Evolutionary conservation across 371 early-diverging fungal genomes (phyloP).

Genomic region (Nematocida sp.): DNA sequence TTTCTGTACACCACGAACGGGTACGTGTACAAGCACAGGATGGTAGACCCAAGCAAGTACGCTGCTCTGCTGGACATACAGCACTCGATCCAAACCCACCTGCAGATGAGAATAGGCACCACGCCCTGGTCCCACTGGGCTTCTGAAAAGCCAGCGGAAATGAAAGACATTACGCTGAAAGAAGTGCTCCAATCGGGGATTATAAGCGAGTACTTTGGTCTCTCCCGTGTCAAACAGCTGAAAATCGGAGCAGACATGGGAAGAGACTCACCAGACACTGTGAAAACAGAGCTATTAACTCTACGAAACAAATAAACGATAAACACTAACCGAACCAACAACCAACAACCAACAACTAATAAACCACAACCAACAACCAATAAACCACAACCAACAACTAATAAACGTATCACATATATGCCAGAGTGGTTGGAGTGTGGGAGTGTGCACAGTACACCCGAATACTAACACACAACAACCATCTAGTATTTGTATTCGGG

Average conservation of each 20-base stretch:
- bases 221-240: not conserved
- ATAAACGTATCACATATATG: no score
- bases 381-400: no score
- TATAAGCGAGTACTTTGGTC: conserved; percentile 30
- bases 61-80: conserved; percentile 33
- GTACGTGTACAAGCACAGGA: conserved; percentile 44
- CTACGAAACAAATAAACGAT: not conserved
- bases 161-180: conserved; percentile 41
- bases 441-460: no score
- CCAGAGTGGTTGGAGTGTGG: no score
- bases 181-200: conserved; percentile 33
- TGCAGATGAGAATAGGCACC: conserved; percentile 13
- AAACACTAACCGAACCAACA: not conserved
- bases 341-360: not conserved
- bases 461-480: no score
- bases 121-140: conserved; percentile 33
- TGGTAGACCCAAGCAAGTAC: conserved; percentile 27
- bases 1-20: conserved; percentile 30
- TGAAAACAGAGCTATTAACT: conserved; percentile 22
- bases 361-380: not conserved
- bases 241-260: not conserved
- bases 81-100: not conserved
- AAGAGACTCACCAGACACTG: conserved; percentile 3
- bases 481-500: no score
- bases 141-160: conserved; percentile 34